Percentiles rank a stretch among this genome's conserved stretches.
Conservation (phyloP, 177 flowering plant genomes). For the Tripterygium wilfordii region DNA sequence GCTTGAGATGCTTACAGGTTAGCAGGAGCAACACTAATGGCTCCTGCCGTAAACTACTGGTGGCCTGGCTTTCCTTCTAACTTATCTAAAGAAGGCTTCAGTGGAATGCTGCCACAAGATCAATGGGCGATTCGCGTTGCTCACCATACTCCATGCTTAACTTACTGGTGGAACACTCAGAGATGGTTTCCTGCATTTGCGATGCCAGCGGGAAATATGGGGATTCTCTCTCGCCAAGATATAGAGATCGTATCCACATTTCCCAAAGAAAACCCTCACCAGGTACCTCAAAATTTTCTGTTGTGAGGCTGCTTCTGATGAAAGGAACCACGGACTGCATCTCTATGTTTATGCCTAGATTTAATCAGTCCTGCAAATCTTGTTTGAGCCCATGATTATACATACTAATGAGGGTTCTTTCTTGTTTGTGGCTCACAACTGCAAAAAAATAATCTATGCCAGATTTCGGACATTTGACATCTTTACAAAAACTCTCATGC, state of each 20-base stretch:
- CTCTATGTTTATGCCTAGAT: no score
- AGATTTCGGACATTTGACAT: no score
- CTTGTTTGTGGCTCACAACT: background rate
- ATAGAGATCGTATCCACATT: constrained; percentile 11
- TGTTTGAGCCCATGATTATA: no score
- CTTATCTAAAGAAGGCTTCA: constrained; percentile 17
- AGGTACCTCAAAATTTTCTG: constrained; percentile 16
- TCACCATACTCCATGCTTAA: constrained; percentile 28
- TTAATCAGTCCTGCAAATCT: no score
- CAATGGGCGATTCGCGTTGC: constrained; percentile 28
- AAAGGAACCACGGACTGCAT: background rate
- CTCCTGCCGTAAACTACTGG: constrained; percentile 38
- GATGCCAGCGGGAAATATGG: constrained; percentile 5
- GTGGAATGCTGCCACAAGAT: constrained; percentile 12
- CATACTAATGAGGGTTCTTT: no score
- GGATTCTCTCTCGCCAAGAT: constrained; percentile 24
- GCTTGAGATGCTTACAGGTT: constrained; percentile 10
- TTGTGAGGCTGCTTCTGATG: background rate
- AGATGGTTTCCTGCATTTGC: constrained; percentile 22
- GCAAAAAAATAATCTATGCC: background rate
- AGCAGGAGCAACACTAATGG: constrained; percentile 25
- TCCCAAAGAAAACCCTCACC: constrained; percentile 2
- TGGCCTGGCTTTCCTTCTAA: constrained; percentile 35
- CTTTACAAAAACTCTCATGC: no score
- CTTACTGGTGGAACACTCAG: constrained; percentile 43